phyloP scores from a whole-genome alignment of 1,284 basidiomycete species.

The Filobasidium uniguttulatum region DNA sequence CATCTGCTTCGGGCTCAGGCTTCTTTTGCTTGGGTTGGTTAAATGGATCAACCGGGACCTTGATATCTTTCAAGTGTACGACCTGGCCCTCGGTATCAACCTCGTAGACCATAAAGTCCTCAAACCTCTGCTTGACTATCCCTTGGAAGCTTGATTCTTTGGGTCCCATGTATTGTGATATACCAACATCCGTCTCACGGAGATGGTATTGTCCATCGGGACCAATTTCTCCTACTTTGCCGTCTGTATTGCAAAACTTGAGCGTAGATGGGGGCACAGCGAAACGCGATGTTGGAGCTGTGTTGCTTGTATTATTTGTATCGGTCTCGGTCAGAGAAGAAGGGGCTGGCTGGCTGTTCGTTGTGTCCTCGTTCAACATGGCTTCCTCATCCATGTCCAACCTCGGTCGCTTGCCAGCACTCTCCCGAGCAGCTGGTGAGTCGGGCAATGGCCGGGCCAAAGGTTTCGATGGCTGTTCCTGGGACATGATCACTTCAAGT shows the following conservation, averaged over 20 bases:
- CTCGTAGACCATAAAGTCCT: slow-evolving; percentile 85
- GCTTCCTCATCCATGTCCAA: no score
- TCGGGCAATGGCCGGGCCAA: no score
- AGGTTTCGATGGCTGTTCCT: no score
- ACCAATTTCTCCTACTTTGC: slow-evolving; percentile 38
- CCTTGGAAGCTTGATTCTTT: slow-evolving; percentile 62
- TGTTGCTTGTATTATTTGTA: no score
- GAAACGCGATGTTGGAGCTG: no score
- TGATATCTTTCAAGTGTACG: slow-evolving; percentile 61
- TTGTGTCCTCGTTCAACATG: no score
- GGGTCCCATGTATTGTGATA: slow-evolving; percentile 68
- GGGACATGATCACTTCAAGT: no score
- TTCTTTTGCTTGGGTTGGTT: slow-evolving; percentile 10
- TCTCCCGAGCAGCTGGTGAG: no score
- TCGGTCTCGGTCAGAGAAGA: no score
- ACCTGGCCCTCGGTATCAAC: slow-evolving; percentile 65
- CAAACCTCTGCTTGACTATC: slow-evolving; percentile 95
- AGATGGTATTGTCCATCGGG: slow-evolving; percentile 47
- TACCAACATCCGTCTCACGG: slow-evolving; percentile 73
- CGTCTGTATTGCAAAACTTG: background rate
- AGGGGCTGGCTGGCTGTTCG: no score
- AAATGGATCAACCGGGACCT: slow-evolving; percentile 46
- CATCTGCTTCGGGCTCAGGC: slow-evolving; percentile 6
- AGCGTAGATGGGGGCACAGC: background rate
- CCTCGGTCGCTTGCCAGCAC: no score